A percentile compares a stretch with the other conserved stretches of the same genome.
These are phyloP conservation scores for Dendrocalamus latiflorus DNA, from an alignment of 202 grass and related monocot genomes.

Conservation along the genomic window DNA sequence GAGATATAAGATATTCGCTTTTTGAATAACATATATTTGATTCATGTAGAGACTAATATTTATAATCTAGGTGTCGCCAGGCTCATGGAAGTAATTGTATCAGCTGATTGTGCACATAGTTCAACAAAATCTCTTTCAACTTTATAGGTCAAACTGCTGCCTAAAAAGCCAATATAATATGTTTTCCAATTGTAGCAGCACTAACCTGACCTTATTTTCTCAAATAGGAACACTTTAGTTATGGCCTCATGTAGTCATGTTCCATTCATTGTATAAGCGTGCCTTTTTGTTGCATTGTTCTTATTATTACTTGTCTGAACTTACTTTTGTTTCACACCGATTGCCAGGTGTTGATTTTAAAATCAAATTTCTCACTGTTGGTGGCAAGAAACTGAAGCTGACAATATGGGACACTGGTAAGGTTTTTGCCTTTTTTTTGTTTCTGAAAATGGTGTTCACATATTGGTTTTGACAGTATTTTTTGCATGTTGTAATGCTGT, in stretches of 20 bases:
- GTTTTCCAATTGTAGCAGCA: background rate
- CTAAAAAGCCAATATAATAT: background rate
- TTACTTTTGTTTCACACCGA: background rate
- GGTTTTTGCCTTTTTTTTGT: background rate
- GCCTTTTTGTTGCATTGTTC: background rate
- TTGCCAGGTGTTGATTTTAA: slow-evolving; percentile 88
- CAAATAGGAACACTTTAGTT: background rate
- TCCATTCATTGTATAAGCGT: background rate
- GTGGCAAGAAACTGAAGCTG: slow-evolving; percentile 82
- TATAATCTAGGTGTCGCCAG: background rate
- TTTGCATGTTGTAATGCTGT: background rate
- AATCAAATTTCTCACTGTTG: slow-evolving; percentile 78
- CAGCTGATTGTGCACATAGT: background rate
- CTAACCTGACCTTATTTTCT: background rate
- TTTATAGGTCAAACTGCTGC: too few species aligned
- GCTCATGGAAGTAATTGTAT: background rate
- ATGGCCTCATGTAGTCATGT: background rate
- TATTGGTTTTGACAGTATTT: background rate
- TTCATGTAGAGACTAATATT: background rate
- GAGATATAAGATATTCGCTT: background rate
- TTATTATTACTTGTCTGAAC: background rate
- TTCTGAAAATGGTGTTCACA: background rate
- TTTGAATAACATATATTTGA: background rate
- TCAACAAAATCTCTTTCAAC: background rate
- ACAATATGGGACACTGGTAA: slow-evolving; percentile 99